Conservation (phyloP, 768 basidiomycete genomes). For the Phylloporus sp. region DNA sequence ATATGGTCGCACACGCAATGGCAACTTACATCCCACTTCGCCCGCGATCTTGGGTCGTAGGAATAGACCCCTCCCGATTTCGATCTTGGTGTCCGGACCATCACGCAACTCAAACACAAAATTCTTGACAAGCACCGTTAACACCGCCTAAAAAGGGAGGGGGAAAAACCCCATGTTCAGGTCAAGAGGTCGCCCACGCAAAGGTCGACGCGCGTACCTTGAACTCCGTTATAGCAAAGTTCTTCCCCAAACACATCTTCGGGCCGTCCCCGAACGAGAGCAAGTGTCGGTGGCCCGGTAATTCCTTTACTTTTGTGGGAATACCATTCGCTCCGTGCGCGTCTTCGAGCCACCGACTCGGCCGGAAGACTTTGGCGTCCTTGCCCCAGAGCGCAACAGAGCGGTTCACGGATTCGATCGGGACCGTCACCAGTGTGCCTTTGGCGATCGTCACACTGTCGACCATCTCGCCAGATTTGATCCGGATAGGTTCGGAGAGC, state of each 20-base stretch:
- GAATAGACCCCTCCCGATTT: conserved; percentile 4
- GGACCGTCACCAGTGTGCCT: conserved; percentile 40
- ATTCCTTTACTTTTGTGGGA: conserved; percentile 30
- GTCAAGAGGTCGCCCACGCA: no score
- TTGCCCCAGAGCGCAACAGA: conserved; percentile 54
- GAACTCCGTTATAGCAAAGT: conserved; percentile 39
- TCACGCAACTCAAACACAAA: conserved; percentile 35
- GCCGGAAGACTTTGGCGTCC: conserved; percentile 52
- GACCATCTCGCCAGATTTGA: conserved; percentile 35
- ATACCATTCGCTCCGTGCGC: conserved; percentile 11
- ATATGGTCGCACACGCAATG: conserved; percentile 18
- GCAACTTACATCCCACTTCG: conserved; percentile 21
- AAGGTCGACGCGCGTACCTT: conserved; percentile 17
- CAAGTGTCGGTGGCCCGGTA: conserved; percentile 46
- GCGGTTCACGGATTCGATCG: conserved; percentile 45
- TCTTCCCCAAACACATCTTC: conserved; percentile 43
- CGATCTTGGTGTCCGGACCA: conserved; percentile 28
- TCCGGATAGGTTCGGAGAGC: conserved; percentile 43
- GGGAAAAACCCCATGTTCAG: no score
- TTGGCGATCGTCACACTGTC: conserved; percentile 41
- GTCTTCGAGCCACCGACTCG: conserved; percentile 55
- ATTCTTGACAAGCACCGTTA: conserved; percentile 38
- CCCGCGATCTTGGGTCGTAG: conserved; percentile 11
- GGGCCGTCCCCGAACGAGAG: conserved; percentile 49
- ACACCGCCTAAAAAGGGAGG: conserved; percentile 35